Base-by-base conservation (phyloP, 176 grass and related monocot genomes). In the Aegilops sharonensis region DNA sequence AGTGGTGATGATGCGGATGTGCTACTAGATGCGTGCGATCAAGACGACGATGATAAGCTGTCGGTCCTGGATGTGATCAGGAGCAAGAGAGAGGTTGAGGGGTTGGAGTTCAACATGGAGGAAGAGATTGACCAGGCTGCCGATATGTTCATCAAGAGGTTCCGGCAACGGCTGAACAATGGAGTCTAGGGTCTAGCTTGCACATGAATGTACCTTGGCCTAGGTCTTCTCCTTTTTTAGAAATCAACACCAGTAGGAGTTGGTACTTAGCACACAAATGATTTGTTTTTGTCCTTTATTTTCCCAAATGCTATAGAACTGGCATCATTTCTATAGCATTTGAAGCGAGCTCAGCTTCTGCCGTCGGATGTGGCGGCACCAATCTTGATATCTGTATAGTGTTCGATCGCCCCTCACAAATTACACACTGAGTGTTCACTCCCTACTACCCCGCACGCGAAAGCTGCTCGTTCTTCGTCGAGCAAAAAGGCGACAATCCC, bases 11-110 rank as follows among this genome's bases (percentile, higher is more conserved):
- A 17, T 52, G 13, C 4, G 4, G 21, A 10, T 10, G 59, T 24
- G 21, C 6, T 11, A 23, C 2, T 24, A 3, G 21, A 62, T 24
- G 59, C 2, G 8, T 62, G 54, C n/a, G 8, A 62, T 23, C 21
- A 23, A 62, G 8, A 62, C n/a, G 59, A 23, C 9, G 75, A 35
- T 20, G 81, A 78, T 13, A 84, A 84, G 18, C 42, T n/a, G 2
- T 95, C 87, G 15, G 91, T 95, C 11, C 90, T 98, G 5, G 93
- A 98, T 15, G 42, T 95, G 52, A 90, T 98, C 65, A 94, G 79
- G 77, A 91, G 86, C 62, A 87, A 67, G 31, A 67, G 90, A 62
- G 87, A 95, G 63, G 87, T 71, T 3, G 84, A 88, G 69, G 95
- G 92, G 0, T 54, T 92, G 32, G 90, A 91, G 75, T 98, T 95